Percentiles rank a stretch among this genome's conserved stretches.
Evolutionary conservation across 2,329 filamentous ascomycete genomes (phyloP).

Genomic region (Mycosphaerella sp.): DNA sequence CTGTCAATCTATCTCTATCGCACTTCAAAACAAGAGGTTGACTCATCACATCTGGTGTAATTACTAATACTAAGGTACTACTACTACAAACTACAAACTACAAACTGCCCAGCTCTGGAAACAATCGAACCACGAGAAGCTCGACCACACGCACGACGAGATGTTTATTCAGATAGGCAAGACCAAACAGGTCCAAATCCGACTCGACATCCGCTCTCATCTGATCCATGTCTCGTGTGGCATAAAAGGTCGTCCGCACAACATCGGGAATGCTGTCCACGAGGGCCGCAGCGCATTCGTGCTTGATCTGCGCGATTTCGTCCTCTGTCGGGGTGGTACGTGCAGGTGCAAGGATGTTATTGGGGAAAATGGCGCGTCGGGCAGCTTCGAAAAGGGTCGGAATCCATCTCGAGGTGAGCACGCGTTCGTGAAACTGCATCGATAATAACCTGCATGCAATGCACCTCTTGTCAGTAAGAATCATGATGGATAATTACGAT

Average conservation of each 20-base stretch:
- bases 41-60: no score
- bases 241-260: constrained; percentile 42
- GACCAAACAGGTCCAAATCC: constrained; percentile 63
- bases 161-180: constrained; percentile 89
- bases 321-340: constrained; percentile 55
- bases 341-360: constrained; percentile 65
- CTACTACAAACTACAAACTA: background rate
- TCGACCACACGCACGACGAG: constrained; percentile 78
- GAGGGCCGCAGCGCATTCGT: constrained; percentile 58
- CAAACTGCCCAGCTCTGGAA: constrained; percentile 72
- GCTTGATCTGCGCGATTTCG: constrained; percentile 56
- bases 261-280: constrained; percentile 43
- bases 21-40: no score
- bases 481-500: background rate
- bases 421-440: constrained; percentile 37
- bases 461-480: background rate
- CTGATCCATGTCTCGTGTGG: constrained; percentile 25
- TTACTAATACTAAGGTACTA: no score
- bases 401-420: constrained; percentile 40
- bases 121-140: constrained; percentile 68
- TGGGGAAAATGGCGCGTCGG: constrained; percentile 77
- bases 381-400: constrained; percentile 55
- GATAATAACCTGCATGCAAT: constrained; percentile 40
- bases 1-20: background rate
- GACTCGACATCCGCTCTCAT: constrained; percentile 45